A percentile compares a stretch with the other conserved stretches of the same genome.
Conservation (phyloP, 345 rosid genomes). For the Eucalyptus curtisii region DNA sequence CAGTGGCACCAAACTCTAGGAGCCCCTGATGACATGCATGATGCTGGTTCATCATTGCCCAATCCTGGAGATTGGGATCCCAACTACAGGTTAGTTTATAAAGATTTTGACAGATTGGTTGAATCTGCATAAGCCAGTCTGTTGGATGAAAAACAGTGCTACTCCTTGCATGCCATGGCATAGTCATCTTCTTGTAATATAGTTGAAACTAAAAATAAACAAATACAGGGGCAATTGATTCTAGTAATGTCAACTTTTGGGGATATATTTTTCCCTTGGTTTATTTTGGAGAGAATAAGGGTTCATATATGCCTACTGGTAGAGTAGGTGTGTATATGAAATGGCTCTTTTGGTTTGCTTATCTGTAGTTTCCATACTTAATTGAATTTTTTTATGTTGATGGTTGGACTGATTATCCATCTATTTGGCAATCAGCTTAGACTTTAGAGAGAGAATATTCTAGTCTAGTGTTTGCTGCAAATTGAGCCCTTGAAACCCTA, state of each 20-base stretch:
- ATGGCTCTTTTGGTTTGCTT: neutral
- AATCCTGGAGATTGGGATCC: slow-evolving; percentile 99
- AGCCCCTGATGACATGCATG: slow-evolving; percentile 35
- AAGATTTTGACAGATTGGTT: neutral
- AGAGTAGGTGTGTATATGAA: neutral
- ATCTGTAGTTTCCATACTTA: neutral
- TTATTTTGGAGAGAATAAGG: neutral
- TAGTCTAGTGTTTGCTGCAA: neutral
- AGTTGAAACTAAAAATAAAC: neutral
- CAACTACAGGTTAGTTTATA: slow-evolving; percentile 61
- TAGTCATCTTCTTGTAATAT: neutral
- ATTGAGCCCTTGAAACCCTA: neutral
- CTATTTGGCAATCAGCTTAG: neutral
- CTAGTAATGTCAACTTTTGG: neutral
- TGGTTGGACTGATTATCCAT: neutral
- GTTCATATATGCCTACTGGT: neutral
- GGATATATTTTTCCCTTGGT: neutral
- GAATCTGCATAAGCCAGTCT: neutral
- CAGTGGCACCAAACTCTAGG: slow-evolving; percentile 27
- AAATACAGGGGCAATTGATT: neutral
- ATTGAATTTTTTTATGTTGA: neutral
- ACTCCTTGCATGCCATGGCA: neutral
- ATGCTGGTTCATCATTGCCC: slow-evolving; percentile 48
- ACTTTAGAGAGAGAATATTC: neutral
- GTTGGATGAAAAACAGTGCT: neutral